Percentiles rank a stretch among this genome's conserved stretches.
Evolutionary conservation across 805 yeast genomes (phyloP).

Genomic region (Myxozyma sirexii): DNA sequence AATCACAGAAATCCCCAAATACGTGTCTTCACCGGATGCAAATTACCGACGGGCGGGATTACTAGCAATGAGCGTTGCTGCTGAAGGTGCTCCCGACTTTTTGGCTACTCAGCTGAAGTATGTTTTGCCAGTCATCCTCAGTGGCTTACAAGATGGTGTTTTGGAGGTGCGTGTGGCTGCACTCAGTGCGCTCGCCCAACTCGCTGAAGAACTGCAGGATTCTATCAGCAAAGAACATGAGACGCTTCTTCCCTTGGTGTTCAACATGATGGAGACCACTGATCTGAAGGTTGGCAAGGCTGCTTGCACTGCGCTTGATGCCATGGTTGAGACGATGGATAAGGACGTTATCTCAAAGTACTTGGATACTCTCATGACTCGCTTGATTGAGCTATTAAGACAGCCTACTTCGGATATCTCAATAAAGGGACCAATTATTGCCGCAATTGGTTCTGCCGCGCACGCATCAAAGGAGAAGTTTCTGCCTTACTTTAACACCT

Average conservation of each 20-base stretch:
- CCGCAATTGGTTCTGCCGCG: conserved; percentile 97
- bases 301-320: conserved; percentile 89
- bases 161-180: conserved; percentile 83
- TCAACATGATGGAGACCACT: conserved; percentile 79
- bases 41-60: conserved; percentile 87
- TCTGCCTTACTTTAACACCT: conserved; percentile 79
- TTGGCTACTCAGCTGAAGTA: conserved; percentile 73
- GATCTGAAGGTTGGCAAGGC: conserved; percentile 82
- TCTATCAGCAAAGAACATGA: conserved; percentile 82
- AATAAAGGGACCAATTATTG: conserved; percentile 68
- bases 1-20: conserved; percentile 50
- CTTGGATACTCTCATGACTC: conserved; percentile 86
- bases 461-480: conserved; percentile 90
- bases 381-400: conserved; percentile 80
- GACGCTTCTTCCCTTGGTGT: conserved; percentile 79
- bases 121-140: conserved; percentile 69
- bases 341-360: conserved; percentile 81
- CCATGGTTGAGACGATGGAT: conserved; percentile 86
- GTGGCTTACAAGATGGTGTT: conserved; percentile 76
- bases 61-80: conserved; percentile 77
- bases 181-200: conserved; percentile 72
- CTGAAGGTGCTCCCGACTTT: conserved; percentile 93
- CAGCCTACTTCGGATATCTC: conserved; percentile 56
- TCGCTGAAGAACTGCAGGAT: conserved; percentile 84
- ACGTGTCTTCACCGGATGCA: conserved; percentile 57